These are phyloP conservation scores for Phtheirospermum japonicum DNA, from an alignment of 257 asterid genomes.

Conservation along the genomic window DNA sequence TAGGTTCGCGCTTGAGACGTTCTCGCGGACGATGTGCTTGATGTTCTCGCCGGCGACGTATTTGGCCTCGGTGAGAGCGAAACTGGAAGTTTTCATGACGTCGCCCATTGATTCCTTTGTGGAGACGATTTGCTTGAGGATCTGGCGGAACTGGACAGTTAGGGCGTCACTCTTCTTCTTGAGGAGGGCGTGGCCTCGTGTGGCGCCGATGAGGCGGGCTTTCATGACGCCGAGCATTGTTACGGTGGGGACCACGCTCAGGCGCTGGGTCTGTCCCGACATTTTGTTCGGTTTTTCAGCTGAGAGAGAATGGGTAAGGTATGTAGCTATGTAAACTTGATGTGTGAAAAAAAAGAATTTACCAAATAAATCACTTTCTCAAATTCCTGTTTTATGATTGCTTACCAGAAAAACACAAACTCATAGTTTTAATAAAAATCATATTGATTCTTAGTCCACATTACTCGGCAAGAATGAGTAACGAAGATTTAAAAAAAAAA, in stretches of 20 bases:
- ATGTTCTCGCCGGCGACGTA: conserved; percentile 52
- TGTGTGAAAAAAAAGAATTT: background rate
- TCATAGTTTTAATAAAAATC: conserved; percentile 7
- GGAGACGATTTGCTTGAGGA: conserved; percentile 49
- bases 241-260: conserved; percentile 53
- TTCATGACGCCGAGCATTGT: conserved; percentile 52
- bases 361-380: conserved; percentile 3
- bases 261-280: conserved; percentile 53
- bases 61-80: conserved; percentile 52
- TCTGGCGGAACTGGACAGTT: conserved; percentile 49
- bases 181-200: conserved; percentile 58
- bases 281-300: conserved; percentile 30
- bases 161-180: conserved; percentile 57
- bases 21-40: conserved; percentile 47
- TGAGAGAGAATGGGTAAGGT: background rate
- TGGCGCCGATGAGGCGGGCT: conserved; percentile 51
- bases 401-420: background rate
- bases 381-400: conserved; percentile 2
- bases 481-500: too few species aligned
- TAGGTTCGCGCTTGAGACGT: conserved; percentile 38
- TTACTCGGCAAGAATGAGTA: background rate
- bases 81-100: conserved; percentile 44
- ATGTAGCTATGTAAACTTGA: background rate
- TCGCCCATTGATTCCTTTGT: conserved; percentile 53
- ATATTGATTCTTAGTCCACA: background rate